Percentiles rank a stretch among this genome's conserved stretches.
Evolutionary conservation across 768 basidiomycete genomes (phyloP).

Genomic region (Pholiota microspora): DNA sequence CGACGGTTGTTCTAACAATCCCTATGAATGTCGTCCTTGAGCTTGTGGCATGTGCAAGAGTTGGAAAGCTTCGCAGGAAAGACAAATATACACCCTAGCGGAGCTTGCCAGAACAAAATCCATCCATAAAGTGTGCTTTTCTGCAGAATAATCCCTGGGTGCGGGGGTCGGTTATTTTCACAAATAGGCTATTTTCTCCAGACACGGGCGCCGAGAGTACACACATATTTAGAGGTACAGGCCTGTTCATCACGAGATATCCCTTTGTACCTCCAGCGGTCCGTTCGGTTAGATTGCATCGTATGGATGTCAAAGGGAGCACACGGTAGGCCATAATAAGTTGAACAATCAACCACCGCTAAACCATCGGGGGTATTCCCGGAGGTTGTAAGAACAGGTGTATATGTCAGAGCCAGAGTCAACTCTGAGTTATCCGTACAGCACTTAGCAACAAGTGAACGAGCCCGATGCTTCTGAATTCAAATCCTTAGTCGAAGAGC

Average conservation of each 20-base stretch:
- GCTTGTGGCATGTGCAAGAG: no score
- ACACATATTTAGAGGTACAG: neutral
- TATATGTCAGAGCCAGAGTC: no score
- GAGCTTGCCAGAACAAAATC: neutral
- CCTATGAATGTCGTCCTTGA: no score
- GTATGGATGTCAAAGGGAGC: neutral
- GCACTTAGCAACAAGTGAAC: no score
- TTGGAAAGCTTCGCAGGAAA: neutral
- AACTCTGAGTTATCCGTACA: no score
- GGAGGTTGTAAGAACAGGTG: no score
- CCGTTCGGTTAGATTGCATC: neutral
- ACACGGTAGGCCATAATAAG: no score
- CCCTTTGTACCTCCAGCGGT: neutral
- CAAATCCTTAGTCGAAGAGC: no score
- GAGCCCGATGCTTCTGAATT: no score
- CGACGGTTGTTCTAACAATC: no score
- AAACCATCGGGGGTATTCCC: neutral
- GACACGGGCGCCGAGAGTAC: neutral
- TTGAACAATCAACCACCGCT: no score
- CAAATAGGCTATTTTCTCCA: neutral
- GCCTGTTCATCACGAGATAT: neutral
- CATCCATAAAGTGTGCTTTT: neutral
- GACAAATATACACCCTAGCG: neutral
- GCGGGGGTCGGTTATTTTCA: neutral
- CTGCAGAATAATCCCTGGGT: neutral